Conservation (phyloP, 73 alveolate species). For the Tetrahymena elliotti region DNA sequence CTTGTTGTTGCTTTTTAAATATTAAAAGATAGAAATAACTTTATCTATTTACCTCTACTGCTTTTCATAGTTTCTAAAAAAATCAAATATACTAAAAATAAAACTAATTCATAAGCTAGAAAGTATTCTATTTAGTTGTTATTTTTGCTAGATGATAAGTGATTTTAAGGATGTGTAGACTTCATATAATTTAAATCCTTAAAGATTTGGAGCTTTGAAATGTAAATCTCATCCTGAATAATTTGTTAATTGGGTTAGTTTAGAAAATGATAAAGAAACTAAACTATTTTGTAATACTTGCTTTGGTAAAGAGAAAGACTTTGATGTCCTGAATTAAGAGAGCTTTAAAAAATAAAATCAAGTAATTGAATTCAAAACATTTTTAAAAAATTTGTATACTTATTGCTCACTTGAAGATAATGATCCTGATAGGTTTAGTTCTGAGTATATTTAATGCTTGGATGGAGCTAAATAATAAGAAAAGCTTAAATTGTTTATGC, state of each 20-base stretch:
- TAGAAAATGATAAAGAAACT: not conserved
- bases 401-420: not conserved
- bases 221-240: not conserved
- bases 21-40: not conserved
- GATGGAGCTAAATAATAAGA: not conserved
- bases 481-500: not conserved
- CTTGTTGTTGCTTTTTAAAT: not conserved
- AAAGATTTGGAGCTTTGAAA: not conserved
- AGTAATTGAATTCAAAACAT: not conserved
- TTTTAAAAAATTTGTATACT: not conserved
- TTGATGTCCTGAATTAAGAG: not conserved
- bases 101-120: too few relatives aligned
- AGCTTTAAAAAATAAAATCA: not conserved
- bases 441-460: not conserved
- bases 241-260: not conserved
- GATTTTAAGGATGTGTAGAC: not conserved
- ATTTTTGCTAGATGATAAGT: not conserved
- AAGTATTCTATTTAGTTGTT: not conserved
- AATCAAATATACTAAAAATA: too few relatives aligned
- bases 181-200: not conserved
- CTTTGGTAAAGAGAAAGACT: not conserved
- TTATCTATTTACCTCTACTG: not conserved
- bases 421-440: not conserved
- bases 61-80: not conserved
- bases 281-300: not conserved